Evolutionary conservation across 1,139 yeast genomes (phyloP).

Genomic region (Kodamaea sp.): DNA sequence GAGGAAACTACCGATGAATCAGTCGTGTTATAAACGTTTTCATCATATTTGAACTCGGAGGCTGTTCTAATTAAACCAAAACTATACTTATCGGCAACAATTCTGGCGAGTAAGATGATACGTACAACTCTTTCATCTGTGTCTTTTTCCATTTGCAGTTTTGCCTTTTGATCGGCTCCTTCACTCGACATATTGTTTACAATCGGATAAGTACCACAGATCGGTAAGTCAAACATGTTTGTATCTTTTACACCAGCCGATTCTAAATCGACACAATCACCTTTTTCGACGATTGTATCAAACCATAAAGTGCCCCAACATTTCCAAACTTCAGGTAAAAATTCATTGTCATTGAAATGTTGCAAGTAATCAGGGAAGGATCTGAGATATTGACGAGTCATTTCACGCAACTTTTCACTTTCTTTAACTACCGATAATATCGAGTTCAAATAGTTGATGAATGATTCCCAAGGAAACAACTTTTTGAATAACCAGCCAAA

Average conservation of each 20-base stretch:
- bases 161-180: constrained; percentile 17
- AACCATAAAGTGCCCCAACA: constrained; percentile 86
- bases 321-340: constrained; percentile 72
- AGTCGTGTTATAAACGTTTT: constrained; percentile 23
- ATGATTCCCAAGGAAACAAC: constrained; percentile 64
- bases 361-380: constrained; percentile 29
- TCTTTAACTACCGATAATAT: constrained; percentile 34
- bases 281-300: constrained; percentile 50
- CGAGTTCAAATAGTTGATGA: constrained; percentile 59
- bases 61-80: constrained; percentile 50
- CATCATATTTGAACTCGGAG: constrained; percentile 43
- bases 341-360: constrained; percentile 54
- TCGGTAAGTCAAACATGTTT: constrained; percentile 62
- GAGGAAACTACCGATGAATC: constrained; percentile 17
- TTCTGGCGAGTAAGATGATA: constrained; percentile 46
- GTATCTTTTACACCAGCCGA: constrained; percentile 55
- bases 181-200: constrained; percentile 14
- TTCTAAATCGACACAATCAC: constrained; percentile 48
- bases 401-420: constrained; percentile 22
- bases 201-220: constrained; percentile 53
- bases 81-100: constrained; percentile 44
- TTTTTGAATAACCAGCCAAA: constrained; percentile 50
- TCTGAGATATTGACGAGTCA: constrained; percentile 30
- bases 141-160: constrained; percentile 29
- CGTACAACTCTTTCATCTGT: constrained; percentile 49